Conservation (phyloP, 2,329 filamentous ascomycete genomes). For the Sporothrix curviconia region DNA sequence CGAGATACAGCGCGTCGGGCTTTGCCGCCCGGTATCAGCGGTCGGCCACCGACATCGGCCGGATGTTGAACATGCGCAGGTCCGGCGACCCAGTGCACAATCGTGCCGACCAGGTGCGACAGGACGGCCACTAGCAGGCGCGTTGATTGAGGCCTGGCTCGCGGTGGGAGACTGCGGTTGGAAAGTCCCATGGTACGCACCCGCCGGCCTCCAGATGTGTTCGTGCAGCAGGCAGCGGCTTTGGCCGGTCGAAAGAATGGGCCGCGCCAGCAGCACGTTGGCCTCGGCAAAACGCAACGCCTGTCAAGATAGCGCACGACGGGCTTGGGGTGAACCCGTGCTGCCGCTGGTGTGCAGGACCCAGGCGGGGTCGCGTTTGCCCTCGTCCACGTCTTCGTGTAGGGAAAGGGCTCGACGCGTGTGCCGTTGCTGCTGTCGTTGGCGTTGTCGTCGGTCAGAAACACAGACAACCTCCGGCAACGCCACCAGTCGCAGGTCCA, state of each 20-base stretch:
- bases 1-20: conserved; percentile 25
- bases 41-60: conserved; percentile 28
- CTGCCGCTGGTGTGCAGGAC: conserved; percentile 42
- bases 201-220: conserved; percentile 3
- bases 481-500: conserved; percentile 24
- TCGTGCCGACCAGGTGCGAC: conserved; percentile 29
- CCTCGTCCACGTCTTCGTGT: conserved; percentile 32
- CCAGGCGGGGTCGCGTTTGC: conserved; percentile 34
- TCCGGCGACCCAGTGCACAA: conserved; percentile 18
- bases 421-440: too few relatives aligned
- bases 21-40: conserved; percentile 23
- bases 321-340: conserved; percentile 41
- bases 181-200: too few relatives aligned
- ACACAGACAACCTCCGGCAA: conserved; percentile 20
- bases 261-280: conserved; percentile 33
- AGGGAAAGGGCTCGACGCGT: conserved; percentile 4
- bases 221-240: background rate
- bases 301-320: conserved; percentile 24
- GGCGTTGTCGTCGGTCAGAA: background rate
- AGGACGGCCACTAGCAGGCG: conserved; percentile 15
- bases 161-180: too few relatives aligned
- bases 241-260: background rate
- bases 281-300: conserved; percentile 29
- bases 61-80: conserved; percentile 30
- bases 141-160: conserved; percentile 6